phyloP scores from a whole-genome alignment of 495 filamentous ascomycete genomes.

The Podospora tetraspora region DNA sequence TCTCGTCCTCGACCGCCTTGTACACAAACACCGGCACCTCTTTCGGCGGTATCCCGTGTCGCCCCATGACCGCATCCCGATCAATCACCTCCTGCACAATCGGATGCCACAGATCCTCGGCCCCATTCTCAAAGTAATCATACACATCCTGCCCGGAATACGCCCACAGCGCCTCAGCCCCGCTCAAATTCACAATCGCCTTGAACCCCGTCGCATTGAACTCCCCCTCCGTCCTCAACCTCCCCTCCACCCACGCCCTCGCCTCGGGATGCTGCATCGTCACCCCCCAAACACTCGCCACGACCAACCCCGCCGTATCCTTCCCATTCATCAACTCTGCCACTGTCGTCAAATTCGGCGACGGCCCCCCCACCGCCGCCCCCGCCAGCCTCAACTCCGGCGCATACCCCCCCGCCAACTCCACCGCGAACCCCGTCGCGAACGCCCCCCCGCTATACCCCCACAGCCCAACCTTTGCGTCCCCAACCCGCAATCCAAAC shows the following conservation, averaged over 20 bases:
- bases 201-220: conserved; percentile 34
- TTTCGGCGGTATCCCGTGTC: conserved; percentile 34
- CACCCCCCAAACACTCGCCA: conserved; percentile 23
- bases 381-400: conserved; percentile 46
- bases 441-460: conserved; percentile 56
- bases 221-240: conserved; percentile 22
- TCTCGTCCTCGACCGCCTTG: conserved; percentile 47
- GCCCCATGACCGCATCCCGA: conserved; percentile 35
- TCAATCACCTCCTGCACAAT: conserved; percentile 26
- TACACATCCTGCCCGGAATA: conserved; percentile 33
- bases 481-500: conserved; percentile 8
- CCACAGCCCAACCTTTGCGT: conserved; percentile 39
- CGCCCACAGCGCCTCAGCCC: conserved; percentile 21
- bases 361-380: conserved; percentile 45
- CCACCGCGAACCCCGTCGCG: conserved; percentile 49
- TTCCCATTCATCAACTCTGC: conserved; percentile 17
- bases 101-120: conserved; percentile 23
- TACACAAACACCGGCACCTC: conserved; percentile 46
- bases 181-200: conserved; percentile 20
- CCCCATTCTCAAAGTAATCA: conserved; percentile 36
- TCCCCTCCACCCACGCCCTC: conserved; percentile 11
- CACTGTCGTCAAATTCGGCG: conserved; percentile 32
- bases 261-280: conserved; percentile 25
- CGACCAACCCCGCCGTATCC: conserved; percentile 22
- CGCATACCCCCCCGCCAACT: conserved; percentile 49